Evolutionary conservation across 148 eudicot species (phyloP).

Genomic region (Beta vulgaris): DNA sequence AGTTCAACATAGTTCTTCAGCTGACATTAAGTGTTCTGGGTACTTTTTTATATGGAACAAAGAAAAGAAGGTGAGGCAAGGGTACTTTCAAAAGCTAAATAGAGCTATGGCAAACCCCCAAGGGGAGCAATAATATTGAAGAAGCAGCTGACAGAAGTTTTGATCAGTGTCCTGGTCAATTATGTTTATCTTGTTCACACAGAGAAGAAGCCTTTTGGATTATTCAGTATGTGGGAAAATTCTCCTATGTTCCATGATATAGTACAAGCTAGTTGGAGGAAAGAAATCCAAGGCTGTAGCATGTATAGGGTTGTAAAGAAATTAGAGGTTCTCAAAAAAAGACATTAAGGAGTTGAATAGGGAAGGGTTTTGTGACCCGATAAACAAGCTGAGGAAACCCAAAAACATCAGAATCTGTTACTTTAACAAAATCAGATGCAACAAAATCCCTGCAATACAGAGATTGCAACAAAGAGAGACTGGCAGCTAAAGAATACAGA

Average conservation of each 20-base stretch:
- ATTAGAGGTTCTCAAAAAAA: no score
- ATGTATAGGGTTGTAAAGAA: no score
- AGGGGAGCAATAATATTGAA: no score
- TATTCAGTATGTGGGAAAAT: neutral
- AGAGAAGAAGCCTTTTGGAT: neutral
- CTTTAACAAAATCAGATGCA: neutral
- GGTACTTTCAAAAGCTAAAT: no score
- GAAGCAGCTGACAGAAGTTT: neutral
- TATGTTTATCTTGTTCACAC: no score
- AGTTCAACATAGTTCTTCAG: neutral
- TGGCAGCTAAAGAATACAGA: neutral
- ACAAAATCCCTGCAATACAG: no score
- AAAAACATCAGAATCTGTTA: neutral
- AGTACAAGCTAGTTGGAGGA: no score
- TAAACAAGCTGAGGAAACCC: no score
- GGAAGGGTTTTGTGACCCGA: no score
- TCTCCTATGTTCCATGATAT: neutral
- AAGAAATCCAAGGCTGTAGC: no score
- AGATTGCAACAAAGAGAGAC: neutral
- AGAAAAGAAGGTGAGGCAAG: neutral
- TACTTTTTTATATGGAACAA: neutral
- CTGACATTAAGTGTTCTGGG: neutral
- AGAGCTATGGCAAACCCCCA: no score
- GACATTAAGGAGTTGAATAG: no score
- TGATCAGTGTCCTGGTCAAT: neutral